These are phyloP conservation scores for Pseudopediastrum boryanum DNA, from an alignment of 139 green algal genomes.

Conservation along the genomic window DNA sequence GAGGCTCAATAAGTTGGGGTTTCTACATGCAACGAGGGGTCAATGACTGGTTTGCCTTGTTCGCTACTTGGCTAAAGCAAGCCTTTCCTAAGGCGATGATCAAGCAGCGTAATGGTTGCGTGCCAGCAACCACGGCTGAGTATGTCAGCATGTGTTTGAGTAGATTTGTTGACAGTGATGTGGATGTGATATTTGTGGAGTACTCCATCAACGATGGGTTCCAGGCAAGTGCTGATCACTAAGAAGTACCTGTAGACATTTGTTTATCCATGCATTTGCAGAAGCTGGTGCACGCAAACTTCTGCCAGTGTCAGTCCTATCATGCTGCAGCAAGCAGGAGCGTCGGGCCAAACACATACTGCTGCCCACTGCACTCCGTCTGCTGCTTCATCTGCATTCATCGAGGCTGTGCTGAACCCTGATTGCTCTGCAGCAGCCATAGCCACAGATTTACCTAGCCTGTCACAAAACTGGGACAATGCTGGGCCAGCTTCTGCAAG, in stretches of 20 bases:
- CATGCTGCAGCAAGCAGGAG: no score
- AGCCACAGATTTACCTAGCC: no score
- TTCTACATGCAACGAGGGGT: neutral
- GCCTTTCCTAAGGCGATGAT: neutral
- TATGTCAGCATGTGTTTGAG: constrained; percentile 16
- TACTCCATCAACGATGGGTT: constrained; percentile 36
- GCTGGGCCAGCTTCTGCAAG: no score
- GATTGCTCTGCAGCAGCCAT: no score
- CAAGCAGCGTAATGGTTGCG: constrained; percentile 10
- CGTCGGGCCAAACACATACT: no score
- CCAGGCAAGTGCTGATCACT: no score
- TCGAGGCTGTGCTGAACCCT: no score
- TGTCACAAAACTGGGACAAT: no score
- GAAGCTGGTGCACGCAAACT: neutral
- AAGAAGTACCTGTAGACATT: neutral
- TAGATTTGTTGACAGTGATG: neutral
- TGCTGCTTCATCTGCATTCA: no score
- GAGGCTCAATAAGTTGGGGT: constrained; percentile 27
- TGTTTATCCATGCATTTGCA: neutral
- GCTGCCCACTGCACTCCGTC: no score
- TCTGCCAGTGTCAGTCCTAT: no score
- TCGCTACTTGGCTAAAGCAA: neutral
- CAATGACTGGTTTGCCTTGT: constrained; percentile 28
- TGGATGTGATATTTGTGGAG: constrained; percentile 45
- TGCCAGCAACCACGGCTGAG: constrained; percentile 12